Evolutionary conservation across 2,329 filamentous ascomycete genomes (phyloP).

Genomic region (Capronia americana): DNA sequence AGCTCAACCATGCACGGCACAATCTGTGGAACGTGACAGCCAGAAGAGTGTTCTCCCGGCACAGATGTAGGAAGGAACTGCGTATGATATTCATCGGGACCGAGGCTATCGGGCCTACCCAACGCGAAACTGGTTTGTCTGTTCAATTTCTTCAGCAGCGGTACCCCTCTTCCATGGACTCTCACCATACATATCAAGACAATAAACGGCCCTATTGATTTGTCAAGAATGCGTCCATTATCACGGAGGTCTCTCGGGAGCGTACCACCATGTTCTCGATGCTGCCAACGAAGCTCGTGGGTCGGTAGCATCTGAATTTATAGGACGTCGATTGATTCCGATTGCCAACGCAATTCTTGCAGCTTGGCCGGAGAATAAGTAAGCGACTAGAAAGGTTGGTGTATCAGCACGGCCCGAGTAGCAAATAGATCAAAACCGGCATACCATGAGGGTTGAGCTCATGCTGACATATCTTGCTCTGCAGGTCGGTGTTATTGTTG

Average conservation of each 20-base stretch:
- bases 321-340: constrained; percentile 52
- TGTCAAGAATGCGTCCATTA: not conserved
- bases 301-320: constrained; percentile 42
- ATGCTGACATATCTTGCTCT: constrained; percentile 59
- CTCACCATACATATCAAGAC: constrained; percentile 28
- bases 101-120: constrained; percentile 57
- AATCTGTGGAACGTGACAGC: constrained; percentile 42
- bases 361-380: constrained; percentile 58
- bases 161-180: no score
- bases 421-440: no score
- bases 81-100: constrained; percentile 58
- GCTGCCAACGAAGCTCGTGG: constrained; percentile 49
- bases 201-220: constrained; percentile 29
- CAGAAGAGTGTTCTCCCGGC: constrained; percentile 38
- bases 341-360: constrained; percentile 56
- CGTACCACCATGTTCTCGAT: constrained; percentile 56
- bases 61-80: constrained; percentile 48
- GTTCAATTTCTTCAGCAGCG: constrained; percentile 8
- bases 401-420: not conserved
- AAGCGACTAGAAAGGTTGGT: constrained; percentile 44
- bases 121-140: constrained; percentile 55
- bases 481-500: constrained; percentile 38
- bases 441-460: constrained; percentile 51
- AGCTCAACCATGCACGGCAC: constrained; percentile 52
- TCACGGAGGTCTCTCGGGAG: constrained; percentile 44